A percentile compares a stretch with the other conserved stretches of the same genome.
Evolutionary conservation across 495 filamentous ascomycete genomes (phyloP).

Genomic region (Trypethelium eluteriae): DNA sequence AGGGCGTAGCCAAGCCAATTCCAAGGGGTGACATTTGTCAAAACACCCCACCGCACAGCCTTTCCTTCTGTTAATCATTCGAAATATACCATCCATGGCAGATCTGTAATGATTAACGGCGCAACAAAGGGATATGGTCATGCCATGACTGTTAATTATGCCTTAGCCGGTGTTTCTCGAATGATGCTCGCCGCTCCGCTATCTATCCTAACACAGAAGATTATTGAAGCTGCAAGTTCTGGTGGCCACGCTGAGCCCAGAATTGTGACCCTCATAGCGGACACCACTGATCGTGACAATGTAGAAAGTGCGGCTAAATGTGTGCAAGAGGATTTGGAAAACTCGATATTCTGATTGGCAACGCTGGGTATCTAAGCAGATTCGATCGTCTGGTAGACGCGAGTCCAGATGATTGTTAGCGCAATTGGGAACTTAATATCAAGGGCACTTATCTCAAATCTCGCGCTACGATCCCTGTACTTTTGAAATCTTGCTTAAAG

Average conservation of each 20-base stretch:
- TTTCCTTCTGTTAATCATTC: constrained; percentile 24
- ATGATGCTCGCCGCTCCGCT: constrained; percentile 12
- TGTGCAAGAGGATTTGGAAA: constrained; percentile 25
- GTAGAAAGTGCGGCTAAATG: constrained; percentile 33
- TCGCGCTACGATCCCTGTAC: constrained; percentile 39
- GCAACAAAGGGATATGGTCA: constrained; percentile 25
- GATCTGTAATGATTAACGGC: constrained; percentile 28
- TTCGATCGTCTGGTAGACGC: constrained; percentile 35
- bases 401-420: constrained; percentile 43
- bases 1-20: background rate
- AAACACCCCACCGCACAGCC: constrained; percentile 6
- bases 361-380: constrained; percentile 40
- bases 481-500: constrained; percentile 30
- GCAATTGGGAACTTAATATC: constrained; percentile 41
- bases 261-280: constrained; percentile 37
- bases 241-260: constrained; percentile 33
- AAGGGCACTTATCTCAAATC: constrained; percentile 40
- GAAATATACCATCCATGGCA: constrained; percentile 19
- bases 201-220: constrained; percentile 26
- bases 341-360: constrained; percentile 49
- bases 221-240: constrained; percentile 33
- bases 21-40: background rate
- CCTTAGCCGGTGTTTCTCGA: constrained; percentile 18
- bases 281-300: constrained; percentile 36
- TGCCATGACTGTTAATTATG: constrained; percentile 24